Base-by-base conservation (phyloP, 257 asterid species). In the Pogostemon cablin region DNA sequence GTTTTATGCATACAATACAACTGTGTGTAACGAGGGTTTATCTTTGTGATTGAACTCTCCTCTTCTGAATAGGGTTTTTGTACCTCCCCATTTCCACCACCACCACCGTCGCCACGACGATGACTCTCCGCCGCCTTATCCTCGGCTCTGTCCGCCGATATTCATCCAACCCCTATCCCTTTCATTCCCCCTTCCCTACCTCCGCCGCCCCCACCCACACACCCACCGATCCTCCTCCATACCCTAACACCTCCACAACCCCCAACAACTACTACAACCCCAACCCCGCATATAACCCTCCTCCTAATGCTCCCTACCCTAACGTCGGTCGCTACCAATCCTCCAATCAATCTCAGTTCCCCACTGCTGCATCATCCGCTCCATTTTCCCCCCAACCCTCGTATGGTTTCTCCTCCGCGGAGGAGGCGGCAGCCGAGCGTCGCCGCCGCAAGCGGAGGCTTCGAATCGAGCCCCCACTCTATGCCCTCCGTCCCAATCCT, bases 371-470 rank as follows among this genome's bases (percentile, higher is more conserved):
- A 2, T 9, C 60, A 11, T 15, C 77, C 59, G 1, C 77, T 7
- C 47, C 84, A 37, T 53, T 55, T 38, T 4, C 41, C 44, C 63
- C 73, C 15, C 78, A 69, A 35, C 79, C 83, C 32, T 83, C 91
- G 0, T 82, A 66, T 54, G 90, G 96, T 7, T 88, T 88, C 80
- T 81, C 88, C 34, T 83, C 93, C 3, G 96, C 98, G 0, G 98
- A 93, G 73, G 97, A 88, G 65, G 98, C 96, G 11, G 95, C 95
- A 1, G 96, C 98, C 0, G 90, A 90, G 17, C 96, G 97, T 71
- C 95, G 98, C 56, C 93, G 89, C 34, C 74, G 90, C 32, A 90
- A 90, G 87, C 88, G 98, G 58, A 84, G 92, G n/a, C 89, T 88
- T 43, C 86, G 98, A 10, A 90, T 93, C 10, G 96, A 93, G 75